Conservation (phyloP, 352 stramenopile species). For the Globisporangium iwayamae region DNA sequence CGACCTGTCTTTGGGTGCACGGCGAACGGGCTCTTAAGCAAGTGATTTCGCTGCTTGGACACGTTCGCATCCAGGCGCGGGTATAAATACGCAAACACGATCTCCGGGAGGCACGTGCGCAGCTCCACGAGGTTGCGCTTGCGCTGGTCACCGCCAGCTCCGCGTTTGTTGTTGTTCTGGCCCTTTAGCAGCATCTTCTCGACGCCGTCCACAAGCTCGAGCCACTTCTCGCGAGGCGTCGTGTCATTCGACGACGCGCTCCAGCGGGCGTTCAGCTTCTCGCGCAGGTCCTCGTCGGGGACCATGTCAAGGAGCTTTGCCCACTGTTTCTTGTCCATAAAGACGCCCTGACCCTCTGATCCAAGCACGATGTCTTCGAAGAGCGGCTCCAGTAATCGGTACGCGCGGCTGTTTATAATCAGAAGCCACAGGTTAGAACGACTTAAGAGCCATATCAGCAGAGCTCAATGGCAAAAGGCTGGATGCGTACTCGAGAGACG, state of each 20-base stretch:
- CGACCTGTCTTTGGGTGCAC: slow-evolving; percentile 97
- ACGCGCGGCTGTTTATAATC: slow-evolving; percentile 70
- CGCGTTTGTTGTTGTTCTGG: slow-evolving; percentile 43
- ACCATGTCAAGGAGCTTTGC: slow-evolving; percentile 91
- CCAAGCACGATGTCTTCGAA: slow-evolving; percentile 92
- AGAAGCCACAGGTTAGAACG: neutral
- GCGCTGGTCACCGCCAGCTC: slow-evolving; percentile 44
- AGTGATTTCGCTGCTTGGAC: slow-evolving; percentile 99
- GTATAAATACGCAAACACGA: slow-evolving; percentile 96
- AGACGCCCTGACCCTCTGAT: slow-evolving; percentile 89
- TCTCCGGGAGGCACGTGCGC: slow-evolving; percentile 91
- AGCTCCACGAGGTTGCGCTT: slow-evolving; percentile 71
- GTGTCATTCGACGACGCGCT: slow-evolving; percentile 35
- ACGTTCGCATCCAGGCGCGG: slow-evolving; percentile 99
- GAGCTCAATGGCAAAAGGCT: neutral
- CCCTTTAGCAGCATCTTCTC: slow-evolving; percentile 61
- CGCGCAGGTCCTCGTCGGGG: slow-evolving; percentile 84
- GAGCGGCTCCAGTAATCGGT: slow-evolving; percentile 92
- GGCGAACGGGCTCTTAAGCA: slow-evolving; percentile 99
- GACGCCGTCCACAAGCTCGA: slow-evolving; percentile 66
- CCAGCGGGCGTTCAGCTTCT: slow-evolving; percentile 64
- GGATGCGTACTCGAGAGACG: slow-evolving; percentile 81
- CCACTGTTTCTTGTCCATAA: slow-evolving; percentile 88
- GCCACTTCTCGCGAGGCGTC: slow-evolving; percentile 88
- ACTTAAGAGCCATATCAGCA: neutral